phyloP scores from a whole-genome alignment of 805 yeast genomes.

The Nakazawaea sp. region DNA sequence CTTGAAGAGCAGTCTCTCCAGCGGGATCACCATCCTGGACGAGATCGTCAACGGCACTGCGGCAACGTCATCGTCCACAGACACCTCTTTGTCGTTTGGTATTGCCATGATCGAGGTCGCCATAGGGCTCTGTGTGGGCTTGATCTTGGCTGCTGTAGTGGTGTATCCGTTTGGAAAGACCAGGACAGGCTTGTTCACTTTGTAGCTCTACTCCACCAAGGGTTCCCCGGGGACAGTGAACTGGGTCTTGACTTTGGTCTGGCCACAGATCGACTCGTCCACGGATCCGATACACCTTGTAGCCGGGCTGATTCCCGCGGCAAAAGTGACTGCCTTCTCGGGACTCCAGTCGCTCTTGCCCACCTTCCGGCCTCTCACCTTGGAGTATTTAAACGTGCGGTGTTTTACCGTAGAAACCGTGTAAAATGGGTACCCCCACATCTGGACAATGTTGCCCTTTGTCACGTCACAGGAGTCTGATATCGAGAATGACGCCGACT shows the following conservation, averaged over 20 bases:
- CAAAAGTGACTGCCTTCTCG: slow-evolving; percentile 2
- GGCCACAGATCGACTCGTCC: slow-evolving; percentile 7
- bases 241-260: slow-evolving; percentile 3
- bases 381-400: slow-evolving; percentile 1
- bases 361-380: not conserved
- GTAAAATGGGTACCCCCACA: slow-evolving; percentile 11
- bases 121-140: slow-evolving; percentile 80
- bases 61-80: slow-evolving; percentile 18
- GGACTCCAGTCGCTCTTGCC: slow-evolving; percentile 6
- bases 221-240: slow-evolving; percentile 4
- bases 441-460: slow-evolving; percentile 9
- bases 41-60: slow-evolving; percentile 35
- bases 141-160: slow-evolving; percentile 75
- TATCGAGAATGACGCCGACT: slow-evolving; percentile 1
- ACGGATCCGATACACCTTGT: slow-evolving; percentile 10
- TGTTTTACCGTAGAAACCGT: not conserved
- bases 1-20: slow-evolving; percentile 62
- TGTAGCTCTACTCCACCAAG: slow-evolving; percentile 23
- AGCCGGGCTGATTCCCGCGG: slow-evolving; percentile 2
- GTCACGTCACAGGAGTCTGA: slow-evolving; percentile 8
- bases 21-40: slow-evolving; percentile 66
- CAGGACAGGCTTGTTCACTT: slow-evolving; percentile 69
- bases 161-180: slow-evolving; percentile 83
- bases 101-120: slow-evolving; percentile 77
- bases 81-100: slow-evolving; percentile 41